Evolutionary conservation across 257 asterid species (phyloP).

Genomic region (Gardenia jasminoides): DNA sequence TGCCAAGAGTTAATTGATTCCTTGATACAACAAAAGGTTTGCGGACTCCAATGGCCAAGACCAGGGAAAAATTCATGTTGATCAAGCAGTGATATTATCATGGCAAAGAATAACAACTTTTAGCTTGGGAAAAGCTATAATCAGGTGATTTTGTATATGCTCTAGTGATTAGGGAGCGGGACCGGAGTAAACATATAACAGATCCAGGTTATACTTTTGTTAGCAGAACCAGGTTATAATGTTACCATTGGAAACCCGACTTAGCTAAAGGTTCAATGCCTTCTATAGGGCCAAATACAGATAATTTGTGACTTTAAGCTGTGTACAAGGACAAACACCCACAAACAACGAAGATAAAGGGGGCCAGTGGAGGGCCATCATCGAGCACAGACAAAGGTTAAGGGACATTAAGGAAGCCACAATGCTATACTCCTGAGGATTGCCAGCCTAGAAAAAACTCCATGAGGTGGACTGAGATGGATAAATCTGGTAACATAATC

Average conservation of each 20-base stretch:
- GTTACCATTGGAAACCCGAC: background rate
- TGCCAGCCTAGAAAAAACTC: slow-evolving; percentile 48
- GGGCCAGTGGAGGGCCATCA: slow-evolving; percentile 17
- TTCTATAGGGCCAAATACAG: background rate
- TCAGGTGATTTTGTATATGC: background rate
- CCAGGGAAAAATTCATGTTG: background rate
- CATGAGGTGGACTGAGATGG: slow-evolving; percentile 16
- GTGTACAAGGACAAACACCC: slow-evolving; percentile 4
- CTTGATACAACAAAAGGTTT: background rate
- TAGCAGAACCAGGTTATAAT: background rate
- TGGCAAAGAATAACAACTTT: background rate
- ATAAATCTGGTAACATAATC: slow-evolving; percentile 36
- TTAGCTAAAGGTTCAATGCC: slow-evolving; percentile 1
- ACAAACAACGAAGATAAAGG: slow-evolving; percentile 2
- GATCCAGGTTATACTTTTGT: background rate
- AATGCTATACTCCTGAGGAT: slow-evolving; percentile 21
- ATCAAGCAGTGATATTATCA: background rate
- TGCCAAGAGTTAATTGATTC: background rate
- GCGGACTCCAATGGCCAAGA: background rate
- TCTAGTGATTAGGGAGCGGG: background rate
- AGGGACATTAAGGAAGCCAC: slow-evolving; percentile 22
- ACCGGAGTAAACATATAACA: background rate
- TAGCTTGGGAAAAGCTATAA: background rate
- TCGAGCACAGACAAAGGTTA: background rate
- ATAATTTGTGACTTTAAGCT: background rate